Conservation (phyloP, 345 rosid species). For the Physaria fendleri region DNA sequence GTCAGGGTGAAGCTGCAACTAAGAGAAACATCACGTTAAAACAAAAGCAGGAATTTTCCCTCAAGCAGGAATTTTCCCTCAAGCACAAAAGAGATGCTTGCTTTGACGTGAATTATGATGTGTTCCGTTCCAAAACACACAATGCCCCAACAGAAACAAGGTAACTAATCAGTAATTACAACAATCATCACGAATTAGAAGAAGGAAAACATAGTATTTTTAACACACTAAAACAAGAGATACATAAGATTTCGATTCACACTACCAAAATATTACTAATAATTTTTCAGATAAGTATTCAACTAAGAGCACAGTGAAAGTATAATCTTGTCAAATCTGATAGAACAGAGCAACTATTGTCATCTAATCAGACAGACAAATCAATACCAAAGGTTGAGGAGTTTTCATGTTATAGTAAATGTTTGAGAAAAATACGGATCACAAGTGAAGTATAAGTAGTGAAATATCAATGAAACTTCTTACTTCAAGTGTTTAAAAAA, state of each 20-base stretch:
- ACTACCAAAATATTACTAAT: not conserved
- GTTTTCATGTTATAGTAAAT: not conserved
- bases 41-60: no score
- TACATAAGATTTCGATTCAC: not conserved
- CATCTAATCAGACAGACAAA: not conserved
- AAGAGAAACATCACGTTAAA: not conserved
- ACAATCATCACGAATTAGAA: not conserved
- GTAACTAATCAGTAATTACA: not conserved
- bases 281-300: not conserved
- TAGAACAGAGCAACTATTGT: not conserved
- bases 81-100: slow-evolving; percentile 35
- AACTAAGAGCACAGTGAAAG: not conserved
- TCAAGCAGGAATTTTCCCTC: not conserved
- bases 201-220: not conserved
- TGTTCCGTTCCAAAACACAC: slow-evolving; percentile 73
- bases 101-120: slow-evolving; percentile 78
- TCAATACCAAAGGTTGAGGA: not conserved
- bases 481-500: not conserved
- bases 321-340: not conserved
- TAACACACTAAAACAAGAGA: not conserved
- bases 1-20: slow-evolving; percentile 81
- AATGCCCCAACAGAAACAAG: slow-evolving; percentile 52
- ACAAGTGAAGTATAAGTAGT: not conserved
- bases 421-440: not conserved
- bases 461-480: not conserved